These are phyloP conservation scores for Pseudocercospora vitis DNA, from an alignment of 2,329 filamentous ascomycete genomes.

Conservation along the genomic window DNA sequence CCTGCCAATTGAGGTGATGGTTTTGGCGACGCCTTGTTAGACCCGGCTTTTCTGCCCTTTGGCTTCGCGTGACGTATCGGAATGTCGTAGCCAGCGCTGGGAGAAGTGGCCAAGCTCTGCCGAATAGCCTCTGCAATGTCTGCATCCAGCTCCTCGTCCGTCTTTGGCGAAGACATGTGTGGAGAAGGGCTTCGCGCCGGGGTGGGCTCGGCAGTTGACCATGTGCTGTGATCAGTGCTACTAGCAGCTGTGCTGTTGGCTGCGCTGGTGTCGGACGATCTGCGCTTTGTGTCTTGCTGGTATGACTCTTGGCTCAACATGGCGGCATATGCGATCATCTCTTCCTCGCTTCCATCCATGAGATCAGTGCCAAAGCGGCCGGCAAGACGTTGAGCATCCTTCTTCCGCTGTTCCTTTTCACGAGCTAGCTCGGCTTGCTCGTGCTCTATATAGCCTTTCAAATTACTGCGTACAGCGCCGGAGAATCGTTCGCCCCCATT, in stretches of 20 bases:
- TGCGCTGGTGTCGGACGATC: slow-evolving; percentile 45
- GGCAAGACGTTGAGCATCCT: slow-evolving; percentile 69
- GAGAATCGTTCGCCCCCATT: slow-evolving; percentile 58
- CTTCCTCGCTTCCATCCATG: slow-evolving; percentile 59
- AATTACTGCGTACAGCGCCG: slow-evolving; percentile 64
- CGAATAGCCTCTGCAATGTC: slow-evolving; percentile 65
- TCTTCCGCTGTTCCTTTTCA: slow-evolving; percentile 66
- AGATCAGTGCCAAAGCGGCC: slow-evolving; percentile 83
- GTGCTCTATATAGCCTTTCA: slow-evolving; percentile 81
- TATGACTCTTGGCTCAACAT: slow-evolving; percentile 62
- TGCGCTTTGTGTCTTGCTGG: slow-evolving; percentile 51
- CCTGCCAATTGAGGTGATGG: slow-evolving; percentile 39
- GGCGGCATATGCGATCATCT: slow-evolving; percentile 62
- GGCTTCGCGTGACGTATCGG: slow-evolving; percentile 48
- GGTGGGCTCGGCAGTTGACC: slow-evolving; percentile 31
- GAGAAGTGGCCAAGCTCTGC: slow-evolving; percentile 44
- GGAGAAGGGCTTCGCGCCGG: slow-evolving; percentile 29
- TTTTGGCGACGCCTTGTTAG: slow-evolving; percentile 30
- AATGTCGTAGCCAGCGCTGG: slow-evolving; percentile 41
- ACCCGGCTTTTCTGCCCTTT: slow-evolving; percentile 34
- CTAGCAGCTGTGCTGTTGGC: slow-evolving; percentile 41
- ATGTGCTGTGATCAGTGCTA: slow-evolving; percentile 39
- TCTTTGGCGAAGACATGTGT: slow-evolving; percentile 33
- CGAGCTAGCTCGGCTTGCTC: slow-evolving; percentile 77
- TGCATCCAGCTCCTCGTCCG: slow-evolving; percentile 54